These are phyloP conservation scores for Tetraselmis chui DNA, from an alignment of 139 green algal genomes.

Conservation along the genomic window DNA sequence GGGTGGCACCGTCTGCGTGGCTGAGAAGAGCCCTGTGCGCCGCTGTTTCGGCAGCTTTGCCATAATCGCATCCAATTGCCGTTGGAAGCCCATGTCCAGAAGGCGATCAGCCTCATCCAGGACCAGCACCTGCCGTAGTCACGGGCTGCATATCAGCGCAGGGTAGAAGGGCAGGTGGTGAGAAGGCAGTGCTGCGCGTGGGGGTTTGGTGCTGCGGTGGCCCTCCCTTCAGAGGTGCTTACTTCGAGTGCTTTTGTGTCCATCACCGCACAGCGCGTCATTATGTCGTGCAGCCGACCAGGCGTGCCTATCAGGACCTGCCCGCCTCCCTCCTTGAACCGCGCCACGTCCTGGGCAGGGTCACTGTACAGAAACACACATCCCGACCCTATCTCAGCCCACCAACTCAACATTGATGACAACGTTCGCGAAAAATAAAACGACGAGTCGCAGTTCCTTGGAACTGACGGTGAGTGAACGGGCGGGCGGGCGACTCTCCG, in stretches of 20 bases:
- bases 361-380: slow-evolving; percentile 38
- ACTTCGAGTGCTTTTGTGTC: slow-evolving; percentile 60
- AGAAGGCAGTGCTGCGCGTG: background rate
- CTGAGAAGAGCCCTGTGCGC: slow-evolving; percentile 90
- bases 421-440: too few species aligned
- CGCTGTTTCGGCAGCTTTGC: slow-evolving; percentile 77
- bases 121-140: slow-evolving; percentile 78
- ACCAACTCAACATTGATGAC: too few species aligned
- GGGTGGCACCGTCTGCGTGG: slow-evolving; percentile 79
- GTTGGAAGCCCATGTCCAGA: slow-evolving; percentile 90
- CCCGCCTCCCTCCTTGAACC: slow-evolving; percentile 51
- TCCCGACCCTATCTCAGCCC: background rate
- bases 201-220: background rate
- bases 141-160: too few species aligned
- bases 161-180: background rate
- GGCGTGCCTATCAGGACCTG: slow-evolving; percentile 90
- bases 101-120: slow-evolving; percentile 95
- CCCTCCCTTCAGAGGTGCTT: background rate
- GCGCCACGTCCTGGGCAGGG: slow-evolving; percentile 48
- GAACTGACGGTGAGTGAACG: too few species aligned
- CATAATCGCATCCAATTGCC: slow-evolving; percentile 74
- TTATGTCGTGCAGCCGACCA: slow-evolving; percentile 81
- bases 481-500: too few species aligned
- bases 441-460: background rate
- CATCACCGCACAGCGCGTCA: slow-evolving; percentile 57